phyloP scores from a whole-genome alignment of 1,284 basidiomycete species.

The Cryptococcus floricola region DNA sequence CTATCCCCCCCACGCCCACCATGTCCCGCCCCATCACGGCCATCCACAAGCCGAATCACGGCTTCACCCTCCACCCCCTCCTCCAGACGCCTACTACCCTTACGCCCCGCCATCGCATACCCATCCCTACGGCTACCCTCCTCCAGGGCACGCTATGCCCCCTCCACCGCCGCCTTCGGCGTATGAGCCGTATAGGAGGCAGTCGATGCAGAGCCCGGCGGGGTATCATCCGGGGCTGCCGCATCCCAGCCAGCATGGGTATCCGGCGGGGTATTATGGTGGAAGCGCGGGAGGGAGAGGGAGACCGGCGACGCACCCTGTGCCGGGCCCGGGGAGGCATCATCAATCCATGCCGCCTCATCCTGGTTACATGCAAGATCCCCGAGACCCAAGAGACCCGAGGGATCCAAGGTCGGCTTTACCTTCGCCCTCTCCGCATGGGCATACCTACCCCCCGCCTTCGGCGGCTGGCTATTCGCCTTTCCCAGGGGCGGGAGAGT shows the following conservation, averaged over 20 bases:
- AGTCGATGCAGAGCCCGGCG: too few relatives aligned
- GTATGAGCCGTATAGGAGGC: slow-evolving; percentile 11
- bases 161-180: slow-evolving; percentile 27
- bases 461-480: background rate
- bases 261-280: slow-evolving; percentile 8
- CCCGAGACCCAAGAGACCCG: background rate
- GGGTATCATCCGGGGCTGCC: background rate
- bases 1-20: slow-evolving; percentile 1
- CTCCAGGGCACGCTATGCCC: slow-evolving; percentile 12
- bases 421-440: background rate
- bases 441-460: background rate
- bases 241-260: slow-evolving; percentile 5
- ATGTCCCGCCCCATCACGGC: slow-evolving; percentile 17
- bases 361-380: slow-evolving; percentile 9
- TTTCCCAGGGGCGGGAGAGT: background rate
- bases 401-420: background rate
- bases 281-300: slow-evolving; percentile 1
- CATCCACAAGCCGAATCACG: slow-evolving; percentile 2
- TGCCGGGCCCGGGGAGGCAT: slow-evolving; percentile 2
- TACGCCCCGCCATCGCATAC: background rate
- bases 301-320: slow-evolving; percentile 9
- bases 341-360: slow-evolving; percentile 12
- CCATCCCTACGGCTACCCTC: slow-evolving; percentile 5
- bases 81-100: slow-evolving; percentile 4
- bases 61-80: slow-evolving; percentile 1